Evolutionary conservation across 108 stramenopile species (phyloP).

Genomic region (Nitzschia inconspicua): DNA sequence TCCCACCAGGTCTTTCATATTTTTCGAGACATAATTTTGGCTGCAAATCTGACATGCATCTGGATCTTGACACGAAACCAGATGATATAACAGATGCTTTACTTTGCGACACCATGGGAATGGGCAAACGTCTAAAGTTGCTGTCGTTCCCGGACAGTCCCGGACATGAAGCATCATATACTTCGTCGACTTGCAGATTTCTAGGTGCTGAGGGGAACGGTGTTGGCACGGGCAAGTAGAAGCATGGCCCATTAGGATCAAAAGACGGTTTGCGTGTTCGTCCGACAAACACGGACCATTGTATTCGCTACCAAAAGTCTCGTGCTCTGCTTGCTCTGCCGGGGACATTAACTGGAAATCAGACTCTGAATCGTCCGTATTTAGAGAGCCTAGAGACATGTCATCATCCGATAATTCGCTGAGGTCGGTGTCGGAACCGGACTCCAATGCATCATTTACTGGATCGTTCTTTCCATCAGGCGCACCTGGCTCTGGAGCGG

Average conservation of each 20-base stretch:
- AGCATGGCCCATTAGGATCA: slow-evolving; percentile 79
- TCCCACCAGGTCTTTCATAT: slow-evolving; percentile 48
- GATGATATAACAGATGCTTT: slow-evolving; percentile 84
- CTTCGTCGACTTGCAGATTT: slow-evolving; percentile 77
- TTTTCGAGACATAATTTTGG: slow-evolving; percentile 42
- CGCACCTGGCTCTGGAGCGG: slow-evolving; percentile 13
- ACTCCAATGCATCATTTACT: slow-evolving; percentile 7
- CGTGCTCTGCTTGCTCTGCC: slow-evolving; percentile 63
- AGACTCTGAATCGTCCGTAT: slow-evolving; percentile 45
- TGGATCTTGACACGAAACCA: slow-evolving; percentile 64
- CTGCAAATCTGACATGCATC: slow-evolving; percentile 60
- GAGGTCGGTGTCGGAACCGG: slow-evolving; percentile 60
- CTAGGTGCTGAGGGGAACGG: slow-evolving; percentile 57
- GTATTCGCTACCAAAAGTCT: slow-evolving; percentile 77
- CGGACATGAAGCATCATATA: slow-evolving; percentile 91
- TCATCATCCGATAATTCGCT: slow-evolving; percentile 49
- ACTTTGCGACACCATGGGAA: slow-evolving; percentile 91
- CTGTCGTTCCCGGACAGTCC: slow-evolving; percentile 84
- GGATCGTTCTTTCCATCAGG: slow-evolving; percentile 11
- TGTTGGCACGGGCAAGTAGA: slow-evolving; percentile 73
- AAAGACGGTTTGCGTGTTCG: slow-evolving; percentile 57
- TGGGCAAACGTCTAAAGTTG: slow-evolving; percentile 83
- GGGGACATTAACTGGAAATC: slow-evolving; percentile 52
- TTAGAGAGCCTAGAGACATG: slow-evolving; percentile 46
- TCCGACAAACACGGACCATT: slow-evolving; percentile 61